A percentile compares a stretch with the other conserved stretches of the same genome.
Conservation (phyloP, 1,139 yeast genomes). For the Wickerhamomyces sp. region DNA sequence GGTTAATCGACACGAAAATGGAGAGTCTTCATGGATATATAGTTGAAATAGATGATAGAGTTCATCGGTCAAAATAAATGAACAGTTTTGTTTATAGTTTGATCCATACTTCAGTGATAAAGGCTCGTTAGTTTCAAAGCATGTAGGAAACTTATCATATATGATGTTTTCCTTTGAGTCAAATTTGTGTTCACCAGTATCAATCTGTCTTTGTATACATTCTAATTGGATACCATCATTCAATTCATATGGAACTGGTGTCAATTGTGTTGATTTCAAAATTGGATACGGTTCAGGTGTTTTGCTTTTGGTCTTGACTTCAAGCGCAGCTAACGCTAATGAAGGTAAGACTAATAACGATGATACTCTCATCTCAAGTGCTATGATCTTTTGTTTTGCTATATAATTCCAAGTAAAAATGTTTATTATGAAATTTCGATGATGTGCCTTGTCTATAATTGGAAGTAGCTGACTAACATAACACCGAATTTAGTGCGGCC, state of each 20-base stretch:
- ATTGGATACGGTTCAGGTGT: conserved; percentile 25
- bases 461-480: too few relatives aligned
- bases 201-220: conserved; percentile 66
- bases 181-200: conserved; percentile 70
- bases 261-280: conserved; percentile 13
- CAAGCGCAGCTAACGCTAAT: background rate
- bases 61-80: conserved; percentile 61
- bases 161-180: conserved; percentile 55
- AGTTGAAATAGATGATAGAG: conserved; percentile 68
- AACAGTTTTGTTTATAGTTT: conserved; percentile 54
- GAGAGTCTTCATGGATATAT: conserved; percentile 73
- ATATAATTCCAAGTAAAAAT: too few relatives aligned
- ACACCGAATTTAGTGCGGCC: too few relatives aligned
- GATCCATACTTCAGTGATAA: conserved; percentile 48
- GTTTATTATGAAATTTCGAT: too few relatives aligned
- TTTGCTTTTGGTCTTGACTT: background rate
- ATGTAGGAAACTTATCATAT: conserved; percentile 54
- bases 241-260: conserved; percentile 32
- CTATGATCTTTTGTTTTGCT: too few relatives aligned
- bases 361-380: background rate
- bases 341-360: background rate
- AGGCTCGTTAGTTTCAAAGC: conserved; percentile 62
- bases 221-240: conserved; percentile 49
- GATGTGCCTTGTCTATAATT: too few relatives aligned
- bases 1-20: conserved; percentile 65